These are phyloP conservation scores for Irpex lacteus DNA, from an alignment of 1,284 basidiomycete species.

Conservation along the genomic window DNA sequence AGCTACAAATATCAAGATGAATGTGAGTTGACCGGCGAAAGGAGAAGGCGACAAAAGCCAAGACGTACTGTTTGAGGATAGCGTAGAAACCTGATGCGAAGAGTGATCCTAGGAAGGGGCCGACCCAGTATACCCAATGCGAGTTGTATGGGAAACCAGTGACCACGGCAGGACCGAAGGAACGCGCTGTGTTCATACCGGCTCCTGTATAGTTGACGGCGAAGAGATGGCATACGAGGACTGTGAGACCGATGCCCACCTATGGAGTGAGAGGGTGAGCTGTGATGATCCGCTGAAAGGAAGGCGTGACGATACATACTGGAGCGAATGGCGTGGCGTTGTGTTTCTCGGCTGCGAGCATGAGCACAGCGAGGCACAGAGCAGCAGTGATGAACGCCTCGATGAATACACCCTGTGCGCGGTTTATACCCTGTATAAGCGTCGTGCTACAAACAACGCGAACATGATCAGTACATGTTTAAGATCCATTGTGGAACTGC, in stretches of 20 bases:
- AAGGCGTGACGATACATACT: slow-evolving; percentile 28
- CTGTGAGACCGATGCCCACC: slow-evolving; percentile 70
- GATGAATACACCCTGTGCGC: slow-evolving; percentile 64
- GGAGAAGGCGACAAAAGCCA: neutral
- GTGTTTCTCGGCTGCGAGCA: slow-evolving; percentile 72
- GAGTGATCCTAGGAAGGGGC: slow-evolving; percentile 58
- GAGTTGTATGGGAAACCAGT: slow-evolving; percentile 49
- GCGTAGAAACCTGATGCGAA: slow-evolving; percentile 57
- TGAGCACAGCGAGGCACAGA: slow-evolving; percentile 60
- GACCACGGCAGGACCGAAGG: slow-evolving; percentile 74
- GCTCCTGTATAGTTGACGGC: slow-evolving; percentile 58
- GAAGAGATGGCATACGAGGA: slow-evolving; percentile 64
- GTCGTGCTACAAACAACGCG: slow-evolving; percentile 36
- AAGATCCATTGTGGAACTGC: neutral
- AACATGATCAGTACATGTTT: slow-evolving; percentile 7
- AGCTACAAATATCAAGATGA: slow-evolving; percentile 26
- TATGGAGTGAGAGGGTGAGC: slow-evolving; percentile 17
- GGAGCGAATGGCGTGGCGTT: slow-evolving; percentile 71
- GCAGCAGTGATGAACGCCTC: slow-evolving; percentile 69
- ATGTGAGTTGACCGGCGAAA: slow-evolving; percentile 1
- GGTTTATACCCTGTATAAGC: slow-evolving; percentile 42
- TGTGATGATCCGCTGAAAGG: too few species aligned
- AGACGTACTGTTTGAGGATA: slow-evolving; percentile 52
- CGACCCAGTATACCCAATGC: slow-evolving; percentile 73
- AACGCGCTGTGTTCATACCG: slow-evolving; percentile 68